Evolutionary conservation across 2,329 filamentous ascomycete genomes (phyloP).

Genomic region (Fusarium torreyae): DNA sequence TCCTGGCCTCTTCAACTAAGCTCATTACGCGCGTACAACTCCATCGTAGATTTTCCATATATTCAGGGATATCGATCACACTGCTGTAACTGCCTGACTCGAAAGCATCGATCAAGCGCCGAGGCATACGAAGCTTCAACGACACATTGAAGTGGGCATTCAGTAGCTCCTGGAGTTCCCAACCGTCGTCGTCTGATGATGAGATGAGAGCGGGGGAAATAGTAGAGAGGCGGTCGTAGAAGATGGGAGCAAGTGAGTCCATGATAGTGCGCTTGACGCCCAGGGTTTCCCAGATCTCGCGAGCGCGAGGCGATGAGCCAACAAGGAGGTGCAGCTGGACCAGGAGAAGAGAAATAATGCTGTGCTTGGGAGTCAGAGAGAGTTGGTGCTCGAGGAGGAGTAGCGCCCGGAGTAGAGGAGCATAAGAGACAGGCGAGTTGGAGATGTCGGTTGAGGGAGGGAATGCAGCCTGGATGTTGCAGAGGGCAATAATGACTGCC

Average conservation of each 20-base stretch:
- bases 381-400: constrained; percentile 66
- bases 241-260: constrained; percentile 69
- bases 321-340: constrained; percentile 67
- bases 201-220: constrained; percentile 62
- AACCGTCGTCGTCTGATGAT: constrained; percentile 52
- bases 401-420: constrained; percentile 64
- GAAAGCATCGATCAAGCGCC: constrained; percentile 63
- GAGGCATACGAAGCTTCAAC: constrained; percentile 62
- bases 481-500: constrained; percentile 55
- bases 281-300: constrained; percentile 65
- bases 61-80: constrained; percentile 63
- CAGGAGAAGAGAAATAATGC: constrained; percentile 64
- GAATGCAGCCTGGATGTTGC: constrained; percentile 53
- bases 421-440: constrained; percentile 38
- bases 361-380: constrained; percentile 61
- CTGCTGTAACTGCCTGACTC: constrained; percentile 66
- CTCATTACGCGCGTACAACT: constrained; percentile 70
- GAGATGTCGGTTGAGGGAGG: constrained; percentile 42
- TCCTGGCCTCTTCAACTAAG: constrained; percentile 66
- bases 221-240: constrained; percentile 69
- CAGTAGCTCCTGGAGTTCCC: constrained; percentile 60
- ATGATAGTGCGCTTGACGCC: constrained; percentile 71
- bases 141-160: constrained; percentile 63
- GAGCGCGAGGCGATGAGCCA: constrained; percentile 64
- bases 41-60: constrained; percentile 60